A percentile compares a stretch with the other conserved stretches of the same genome.
Conservation (phyloP, 2,329 filamentous ascomycete species). For the Madurella fahalii region DNA sequence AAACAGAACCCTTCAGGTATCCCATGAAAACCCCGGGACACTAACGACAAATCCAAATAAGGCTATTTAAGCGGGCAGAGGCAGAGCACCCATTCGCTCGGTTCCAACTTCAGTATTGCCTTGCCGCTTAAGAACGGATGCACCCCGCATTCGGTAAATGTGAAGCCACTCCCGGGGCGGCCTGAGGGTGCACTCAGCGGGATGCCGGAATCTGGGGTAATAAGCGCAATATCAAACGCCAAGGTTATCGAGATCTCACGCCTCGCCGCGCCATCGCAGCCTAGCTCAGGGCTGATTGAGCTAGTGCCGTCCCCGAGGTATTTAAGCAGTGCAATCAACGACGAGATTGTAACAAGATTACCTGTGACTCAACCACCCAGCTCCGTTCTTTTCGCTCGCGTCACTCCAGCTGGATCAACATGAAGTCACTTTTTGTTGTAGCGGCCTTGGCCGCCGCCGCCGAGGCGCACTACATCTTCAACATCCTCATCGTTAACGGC, state of each 20-base stretch:
- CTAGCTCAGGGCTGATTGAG: background rate
- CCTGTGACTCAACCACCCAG: no score
- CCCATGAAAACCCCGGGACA: no score
- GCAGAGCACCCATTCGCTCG: background rate
- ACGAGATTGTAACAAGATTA: no score
- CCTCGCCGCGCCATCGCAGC: background rate
- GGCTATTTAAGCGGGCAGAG: background rate
- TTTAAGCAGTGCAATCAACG: background rate
- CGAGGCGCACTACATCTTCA: conserved; percentile 35
- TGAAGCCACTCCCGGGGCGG: background rate
- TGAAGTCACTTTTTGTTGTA: background rate
- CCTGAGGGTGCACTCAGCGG: background rate
- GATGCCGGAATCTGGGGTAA: background rate
- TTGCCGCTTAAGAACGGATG: background rate
- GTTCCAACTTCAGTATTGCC: background rate
- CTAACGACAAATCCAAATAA: no score
- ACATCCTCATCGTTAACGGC: conserved; percentile 41
- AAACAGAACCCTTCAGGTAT: no score
- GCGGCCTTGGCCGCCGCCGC: background rate
- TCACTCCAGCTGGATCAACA: background rate
- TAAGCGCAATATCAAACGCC: background rate
- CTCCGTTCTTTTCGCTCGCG: no score
- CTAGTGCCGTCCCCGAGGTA: background rate
- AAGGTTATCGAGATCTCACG: background rate
- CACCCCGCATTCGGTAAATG: background rate